phyloP scores from a whole-genome alignment of 108 stramenopile species.

The Nannochloropsis oceanica region DNA sequence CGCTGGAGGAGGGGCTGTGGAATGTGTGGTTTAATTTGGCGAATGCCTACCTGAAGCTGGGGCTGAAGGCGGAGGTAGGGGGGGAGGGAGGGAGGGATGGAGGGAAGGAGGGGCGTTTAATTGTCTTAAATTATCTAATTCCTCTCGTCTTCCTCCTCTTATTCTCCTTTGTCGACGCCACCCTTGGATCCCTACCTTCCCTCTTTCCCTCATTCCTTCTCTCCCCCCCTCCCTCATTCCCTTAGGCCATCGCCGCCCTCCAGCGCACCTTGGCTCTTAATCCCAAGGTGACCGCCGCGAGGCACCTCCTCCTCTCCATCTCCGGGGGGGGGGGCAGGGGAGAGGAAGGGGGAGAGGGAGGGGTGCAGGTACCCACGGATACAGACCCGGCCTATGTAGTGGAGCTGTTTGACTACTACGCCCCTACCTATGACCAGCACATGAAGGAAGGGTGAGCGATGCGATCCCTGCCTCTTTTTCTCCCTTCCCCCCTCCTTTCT shows the following conservation, averaged over 20 bases:
- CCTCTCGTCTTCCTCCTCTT: background rate
- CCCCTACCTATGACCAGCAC: background rate
- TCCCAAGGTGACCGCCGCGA: background rate
- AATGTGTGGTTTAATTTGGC: conserved; percentile 28
- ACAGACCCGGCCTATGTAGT: background rate
- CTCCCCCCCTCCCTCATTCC: background rate
- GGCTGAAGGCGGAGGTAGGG: conserved; percentile 9
- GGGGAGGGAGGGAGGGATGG: background rate
- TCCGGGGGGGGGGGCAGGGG: background rate
- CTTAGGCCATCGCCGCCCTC: background rate
- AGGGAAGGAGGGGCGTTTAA: background rate
- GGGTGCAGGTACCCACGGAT: background rate
- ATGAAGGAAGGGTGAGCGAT: background rate
- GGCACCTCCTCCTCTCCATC: conserved; percentile 13
- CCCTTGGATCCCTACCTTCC: background rate
- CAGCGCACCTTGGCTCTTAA: background rate
- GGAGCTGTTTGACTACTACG: conserved; percentile 26
- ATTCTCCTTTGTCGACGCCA: background rate
- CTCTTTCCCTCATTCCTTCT: background rate
- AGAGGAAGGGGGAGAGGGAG: background rate
- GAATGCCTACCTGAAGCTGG: conserved; percentile 13
- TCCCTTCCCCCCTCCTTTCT: background rate
- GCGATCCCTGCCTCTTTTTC: background rate
- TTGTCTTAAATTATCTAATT: background rate
- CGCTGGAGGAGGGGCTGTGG: background rate